Conservation (phyloP, 257 asterid genomes). For the Sherardia arvensis region DNA sequence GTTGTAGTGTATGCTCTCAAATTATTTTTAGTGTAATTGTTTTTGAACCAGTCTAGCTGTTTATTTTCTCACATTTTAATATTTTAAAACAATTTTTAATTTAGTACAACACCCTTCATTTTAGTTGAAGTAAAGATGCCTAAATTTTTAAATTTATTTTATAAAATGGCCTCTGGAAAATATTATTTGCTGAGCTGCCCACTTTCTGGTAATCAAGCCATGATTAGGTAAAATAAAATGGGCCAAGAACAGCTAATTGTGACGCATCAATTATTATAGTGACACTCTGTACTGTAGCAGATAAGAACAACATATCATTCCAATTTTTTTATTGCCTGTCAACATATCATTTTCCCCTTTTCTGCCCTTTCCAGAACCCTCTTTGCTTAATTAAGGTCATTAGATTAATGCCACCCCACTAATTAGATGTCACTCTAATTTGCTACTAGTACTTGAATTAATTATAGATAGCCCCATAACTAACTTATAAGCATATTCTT, state of each 20-base stretch:
- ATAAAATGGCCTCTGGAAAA: background rate
- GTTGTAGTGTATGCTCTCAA: no score
- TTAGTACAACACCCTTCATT: no score
- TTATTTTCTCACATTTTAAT: no score
- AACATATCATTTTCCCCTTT: conserved; percentile 12
- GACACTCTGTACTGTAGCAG: conserved; percentile 45
- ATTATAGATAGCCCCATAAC: background rate
- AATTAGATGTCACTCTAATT: background rate
- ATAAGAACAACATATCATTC: conserved; percentile 31
- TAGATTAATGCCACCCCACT: background rate
- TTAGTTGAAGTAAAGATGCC: no score
- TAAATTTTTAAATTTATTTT: no score
- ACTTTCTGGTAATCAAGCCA: conserved; percentile 10
- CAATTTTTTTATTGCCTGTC: conserved; percentile 24
- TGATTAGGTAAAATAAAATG: conserved; percentile 24
- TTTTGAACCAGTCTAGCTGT: no score
- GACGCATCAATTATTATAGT: conserved; percentile 1
- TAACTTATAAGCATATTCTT: no score
- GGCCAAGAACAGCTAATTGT: conserved; percentile 30
- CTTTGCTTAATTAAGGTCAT: conserved; percentile 10
- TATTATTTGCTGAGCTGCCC: conserved; percentile 27
- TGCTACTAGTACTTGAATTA: no score
- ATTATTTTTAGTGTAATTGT: no score
- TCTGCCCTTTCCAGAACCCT: conserved; percentile 39
- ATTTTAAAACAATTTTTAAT: no score